Conservation (phyloP, 2,329 filamentous ascomycete genomes). For the Monosporascus sp. region DNA sequence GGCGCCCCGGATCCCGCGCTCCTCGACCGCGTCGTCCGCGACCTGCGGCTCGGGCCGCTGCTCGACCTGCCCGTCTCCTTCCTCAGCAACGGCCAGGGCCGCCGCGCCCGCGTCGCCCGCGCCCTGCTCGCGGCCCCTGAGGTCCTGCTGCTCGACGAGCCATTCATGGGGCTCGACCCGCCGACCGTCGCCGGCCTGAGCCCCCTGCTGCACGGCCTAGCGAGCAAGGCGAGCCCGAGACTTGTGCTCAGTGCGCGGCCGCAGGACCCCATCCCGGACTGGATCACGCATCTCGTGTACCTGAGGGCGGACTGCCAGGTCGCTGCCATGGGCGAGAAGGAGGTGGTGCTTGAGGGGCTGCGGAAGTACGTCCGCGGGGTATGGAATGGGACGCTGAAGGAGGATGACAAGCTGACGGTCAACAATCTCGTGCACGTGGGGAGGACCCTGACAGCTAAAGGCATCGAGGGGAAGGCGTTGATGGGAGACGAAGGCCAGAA, state of each 20-base stretch:
- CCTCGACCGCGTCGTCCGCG: constrained; percentile 58
- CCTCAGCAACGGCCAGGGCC: constrained; percentile 87
- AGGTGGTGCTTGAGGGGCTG: constrained; percentile 52
- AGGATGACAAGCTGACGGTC: constrained; percentile 44
- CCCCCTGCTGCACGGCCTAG: constrained; percentile 62
- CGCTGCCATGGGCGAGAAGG: constrained; percentile 58
- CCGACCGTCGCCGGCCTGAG: constrained; percentile 70
- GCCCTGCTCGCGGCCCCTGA: constrained; percentile 75
- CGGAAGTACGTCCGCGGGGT: constrained; percentile 43
- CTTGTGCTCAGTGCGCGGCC: constrained; percentile 74
- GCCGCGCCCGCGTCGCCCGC: constrained; percentile 81
- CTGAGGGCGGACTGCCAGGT: constrained; percentile 63
- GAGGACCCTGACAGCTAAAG: constrained; percentile 35
- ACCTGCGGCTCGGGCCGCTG: constrained; percentile 64
- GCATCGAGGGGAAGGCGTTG: constrained; percentile 32
- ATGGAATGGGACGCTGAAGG: constrained; percentile 34
- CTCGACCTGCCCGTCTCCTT: constrained; percentile 80
- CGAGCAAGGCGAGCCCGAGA: constrained; percentile 60
- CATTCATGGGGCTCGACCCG: constrained; percentile 94
- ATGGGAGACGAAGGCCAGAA: constrained; percentile 20
- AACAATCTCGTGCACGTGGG: constrained; percentile 46
- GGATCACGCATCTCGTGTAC: constrained; percentile 81
- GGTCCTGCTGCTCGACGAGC: constrained; percentile 82
- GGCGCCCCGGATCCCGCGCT: constrained; percentile 42
- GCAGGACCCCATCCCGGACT: constrained; percentile 81